Evolutionary conservation across 106 monocot genomes (phyloP).

Genomic region (Platanthera zijinensis): DNA sequence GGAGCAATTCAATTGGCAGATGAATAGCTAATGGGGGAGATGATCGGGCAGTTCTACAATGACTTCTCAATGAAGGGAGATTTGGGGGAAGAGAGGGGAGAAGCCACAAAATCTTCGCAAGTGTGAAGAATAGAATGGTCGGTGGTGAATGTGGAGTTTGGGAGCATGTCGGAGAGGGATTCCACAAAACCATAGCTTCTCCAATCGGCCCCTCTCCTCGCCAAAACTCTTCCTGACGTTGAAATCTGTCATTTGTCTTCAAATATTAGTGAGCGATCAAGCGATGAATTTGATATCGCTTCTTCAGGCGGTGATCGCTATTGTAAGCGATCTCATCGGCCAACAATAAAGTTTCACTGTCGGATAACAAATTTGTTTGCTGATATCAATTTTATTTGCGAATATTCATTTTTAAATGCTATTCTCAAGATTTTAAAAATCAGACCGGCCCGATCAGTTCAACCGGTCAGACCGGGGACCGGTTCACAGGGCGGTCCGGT

Average conservation of each 20-base stretch:
- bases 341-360: too few species aligned
- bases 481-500: too few species aligned
- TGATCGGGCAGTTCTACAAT: slow-evolving; percentile 8
- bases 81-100: slow-evolving; percentile 20
- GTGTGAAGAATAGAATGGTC: slow-evolving; percentile 64
- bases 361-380: too few species aligned
- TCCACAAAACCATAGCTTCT: slow-evolving; percentile 73
- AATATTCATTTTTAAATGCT: too few species aligned
- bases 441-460: too few species aligned
- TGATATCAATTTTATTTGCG: too few species aligned
- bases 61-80: slow-evolving; percentile 11
- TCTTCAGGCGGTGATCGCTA: too few species aligned
- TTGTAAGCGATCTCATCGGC: too few species aligned
- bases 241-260: neutral
- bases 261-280: neutral
- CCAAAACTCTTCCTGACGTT: slow-evolving; percentile 45
- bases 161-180: slow-evolving; percentile 53
- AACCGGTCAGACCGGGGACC: too few species aligned
- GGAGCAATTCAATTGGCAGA: slow-evolving; percentile 67
- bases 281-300: too few species aligned
- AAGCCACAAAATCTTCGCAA: slow-evolving; percentile 42
- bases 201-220: slow-evolving; percentile 71
- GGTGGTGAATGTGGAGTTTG: slow-evolving; percentile 80
- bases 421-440: too few species aligned
- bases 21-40: slow-evolving; percentile 31